Evolutionary conservation across 495 filamentous ascomycete species (phyloP), one percentile per base, ranked within the genome.

Genomic region (Daldinia caldariorum): DNA sequence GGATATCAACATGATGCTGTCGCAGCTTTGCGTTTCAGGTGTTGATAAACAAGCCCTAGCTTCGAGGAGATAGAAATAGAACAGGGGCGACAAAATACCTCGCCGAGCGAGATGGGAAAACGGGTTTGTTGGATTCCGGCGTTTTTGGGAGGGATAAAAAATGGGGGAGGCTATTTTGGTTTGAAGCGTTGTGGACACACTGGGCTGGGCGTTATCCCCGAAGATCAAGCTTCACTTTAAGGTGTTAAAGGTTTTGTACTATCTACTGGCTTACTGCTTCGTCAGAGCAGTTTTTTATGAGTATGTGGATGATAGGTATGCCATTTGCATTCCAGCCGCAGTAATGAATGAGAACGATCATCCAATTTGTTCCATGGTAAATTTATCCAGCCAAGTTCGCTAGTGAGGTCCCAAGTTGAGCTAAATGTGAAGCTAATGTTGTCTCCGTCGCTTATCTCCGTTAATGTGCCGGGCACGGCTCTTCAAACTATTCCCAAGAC

Each of bases 81-180:
- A 22, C 1, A 22, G 8, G 43, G 43, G 12, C 18, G 18, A 16
- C 43, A 16, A 47, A 13, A 1, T 13, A 53, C 31, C n/a, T 53
- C 49, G 29, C 26, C 49, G 49, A 32, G 32, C 31, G 26, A 32
- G 26, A 32, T 16, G 13, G 49, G 49, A 53, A 53, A 64, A 47
- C 7, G 43, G 43, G 4, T 58, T 56, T 0, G 6, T 49, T 49
- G 31, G 14, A 14, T 64, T 56, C 4, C 20, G 62, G 62, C 62
- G 62, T 64, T 64, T 57, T 22, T 8, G 29, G 50, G 16, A 31
- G 50, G 29, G 29, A 16, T 38, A 14, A 22, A 38, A 64, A 47
- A 0, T 47, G 3, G 13, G 29, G 51, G 10, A 35, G 38, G 29
- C 39, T 57, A 38, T 50, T 32, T 32, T 45, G 61, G 2, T 45